These are phyloP conservation scores for Antitrichia curtipendula DNA, from an alignment of 225 moss, liverwort and hornwort species.

Conservation along the genomic window DNA sequence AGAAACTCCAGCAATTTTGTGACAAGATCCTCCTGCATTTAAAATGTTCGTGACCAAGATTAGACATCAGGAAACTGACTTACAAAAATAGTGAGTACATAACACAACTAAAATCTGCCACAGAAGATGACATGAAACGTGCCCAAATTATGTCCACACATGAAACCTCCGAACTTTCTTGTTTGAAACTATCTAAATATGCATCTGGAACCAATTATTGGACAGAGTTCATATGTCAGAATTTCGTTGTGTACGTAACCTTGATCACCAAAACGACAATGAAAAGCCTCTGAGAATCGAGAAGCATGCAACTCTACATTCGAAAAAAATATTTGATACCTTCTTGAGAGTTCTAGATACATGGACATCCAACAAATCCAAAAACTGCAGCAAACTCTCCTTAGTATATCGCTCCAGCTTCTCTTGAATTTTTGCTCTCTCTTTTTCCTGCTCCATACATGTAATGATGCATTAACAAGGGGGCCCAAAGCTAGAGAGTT, in stretches of 20 bases:
- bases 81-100: not conserved
- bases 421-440: slow-evolving; percentile 64
- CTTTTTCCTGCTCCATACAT: slow-evolving; percentile 46
- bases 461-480: slow-evolving; percentile 18
- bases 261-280: not conserved
- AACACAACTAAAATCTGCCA: not conserved
- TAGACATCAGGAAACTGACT: not conserved
- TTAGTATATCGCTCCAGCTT: slow-evolving; percentile 78
- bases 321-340: not conserved
- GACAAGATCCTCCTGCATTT: slow-evolving; percentile 59
- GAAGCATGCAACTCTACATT: not conserved
- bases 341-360: slow-evolving; percentile 71
- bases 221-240: not conserved
- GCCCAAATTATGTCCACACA: not conserved
- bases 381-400: slow-evolving; percentile 58
- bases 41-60: not conserved
- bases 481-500: slow-evolving; percentile 32
- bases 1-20: slow-evolving; percentile 64
- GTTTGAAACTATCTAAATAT: not conserved
- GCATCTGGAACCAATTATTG: not conserved
- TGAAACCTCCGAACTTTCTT: not conserved
- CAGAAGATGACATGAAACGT: not conserved
- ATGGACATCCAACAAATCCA: slow-evolving; percentile 70
- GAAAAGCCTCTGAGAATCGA: not conserved
- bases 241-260: not conserved